Conservation (phyloP, 2,329 filamentous ascomycete species). For the Microascus cirrosus region DNA sequence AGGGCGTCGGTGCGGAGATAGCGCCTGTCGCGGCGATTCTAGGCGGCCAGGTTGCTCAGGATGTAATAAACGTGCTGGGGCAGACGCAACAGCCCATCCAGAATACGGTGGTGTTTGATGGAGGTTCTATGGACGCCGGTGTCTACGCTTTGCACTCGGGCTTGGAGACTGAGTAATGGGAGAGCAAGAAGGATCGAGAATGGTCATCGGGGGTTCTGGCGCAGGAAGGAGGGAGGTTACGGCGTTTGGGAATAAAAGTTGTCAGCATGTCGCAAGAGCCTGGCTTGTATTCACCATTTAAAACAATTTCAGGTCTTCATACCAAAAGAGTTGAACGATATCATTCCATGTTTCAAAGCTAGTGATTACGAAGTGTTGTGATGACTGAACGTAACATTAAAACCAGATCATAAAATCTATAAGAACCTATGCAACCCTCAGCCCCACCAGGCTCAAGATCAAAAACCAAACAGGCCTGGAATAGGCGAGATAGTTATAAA, state of each 20-base stretch:
- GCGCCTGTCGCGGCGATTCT: constrained; percentile 81
- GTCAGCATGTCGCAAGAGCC: too few relatives aligned
- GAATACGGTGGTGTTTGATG: constrained; percentile 88
- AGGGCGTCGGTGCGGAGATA: constrained; percentile 76
- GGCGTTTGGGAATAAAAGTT: too few relatives aligned
- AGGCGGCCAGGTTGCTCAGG: constrained; percentile 83
- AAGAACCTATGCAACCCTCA: neutral
- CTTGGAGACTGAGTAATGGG: constrained; percentile 13
- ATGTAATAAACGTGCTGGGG: constrained; percentile 92
- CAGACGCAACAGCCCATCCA: constrained; percentile 89
- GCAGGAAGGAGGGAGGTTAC: neutral
- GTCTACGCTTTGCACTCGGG: constrained; percentile 75
- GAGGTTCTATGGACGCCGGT: constrained; percentile 64
- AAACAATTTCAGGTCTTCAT: too few relatives aligned
- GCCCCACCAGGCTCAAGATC: neutral
- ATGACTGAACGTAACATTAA: neutral
- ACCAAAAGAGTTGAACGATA: too few relatives aligned
- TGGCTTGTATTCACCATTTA: too few relatives aligned
- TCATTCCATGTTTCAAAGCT: too few relatives aligned
- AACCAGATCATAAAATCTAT: too few relatives aligned
- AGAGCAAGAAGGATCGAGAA: neutral
- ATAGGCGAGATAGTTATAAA: neutral
- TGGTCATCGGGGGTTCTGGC: neutral
- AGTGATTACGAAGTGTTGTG: neutral
- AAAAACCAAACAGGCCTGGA: neutral